Base-by-base conservation (phyloP, 192 early-diverging fungal species). In the Gonapodya sp. region DNA sequence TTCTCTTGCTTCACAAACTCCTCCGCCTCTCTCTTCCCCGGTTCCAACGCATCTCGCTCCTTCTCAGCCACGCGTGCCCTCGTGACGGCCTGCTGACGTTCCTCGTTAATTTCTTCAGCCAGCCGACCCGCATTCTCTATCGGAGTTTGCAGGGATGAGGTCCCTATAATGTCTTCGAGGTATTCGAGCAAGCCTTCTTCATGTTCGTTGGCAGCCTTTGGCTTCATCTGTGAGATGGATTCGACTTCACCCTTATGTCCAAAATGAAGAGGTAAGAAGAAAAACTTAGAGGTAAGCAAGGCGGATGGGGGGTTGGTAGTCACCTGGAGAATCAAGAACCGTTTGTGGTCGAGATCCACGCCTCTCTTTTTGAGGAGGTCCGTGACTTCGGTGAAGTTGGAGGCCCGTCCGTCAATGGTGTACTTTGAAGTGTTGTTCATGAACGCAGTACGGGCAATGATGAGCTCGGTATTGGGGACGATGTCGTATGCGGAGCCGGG, bases 161-260 rank as follows among this genome's bases (percentile, higher is more conserved):
- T 99, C 18, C 98, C 98, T 35, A 99, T 98, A 73, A 99, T 98
- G 84, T 99, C 98, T 84, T 99, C 98, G 35, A 99, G 87, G 84
- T 97, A 99, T 84, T 99, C 98, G 1, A 99, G 89, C 46, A 99
- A 85, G 0, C 97, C 97, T 80, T 98, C 97, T 78, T 99, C 97
- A 83, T 94, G 87, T 34, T 96, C 97, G 36, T 84, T 95, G 80
- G 91, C 91, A 18, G 93, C 97, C 84, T 97, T 98, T 1, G 97
- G 91, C 83, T 98, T 98, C 98, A 98, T 99, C 79, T 94, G 92
- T 16, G 97, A 88, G 79, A 99, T 99, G 24, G 95, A 97, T 85
- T 99, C 98, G n/a, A 99, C 97, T 82, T 99, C 98, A 79, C 98
- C 98, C 89, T 96, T n/a, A n/a, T n/a, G n/a, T n/a, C n/a, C n/a